Evolutionary conservation across 768 basidiomycete genomes (phyloP).

Genomic region (Russula griseocarnosa): DNA sequence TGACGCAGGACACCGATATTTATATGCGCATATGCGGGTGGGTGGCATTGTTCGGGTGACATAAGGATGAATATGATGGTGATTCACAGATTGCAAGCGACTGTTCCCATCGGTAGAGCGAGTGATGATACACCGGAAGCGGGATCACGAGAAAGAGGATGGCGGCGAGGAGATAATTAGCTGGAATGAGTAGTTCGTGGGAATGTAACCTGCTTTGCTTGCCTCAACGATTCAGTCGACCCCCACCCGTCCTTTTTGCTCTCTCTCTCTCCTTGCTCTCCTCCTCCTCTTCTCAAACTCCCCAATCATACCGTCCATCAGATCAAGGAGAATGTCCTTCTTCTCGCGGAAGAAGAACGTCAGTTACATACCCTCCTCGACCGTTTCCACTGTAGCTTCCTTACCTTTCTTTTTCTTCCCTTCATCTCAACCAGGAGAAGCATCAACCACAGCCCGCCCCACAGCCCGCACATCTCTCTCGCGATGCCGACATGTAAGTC

Average conservation of each 20-base stretch:
- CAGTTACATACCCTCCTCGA: conserved; percentile 29
- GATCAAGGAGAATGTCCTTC: conserved; percentile 85
- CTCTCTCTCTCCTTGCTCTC: conserved; percentile 9
- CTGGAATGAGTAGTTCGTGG: conserved; percentile 49
- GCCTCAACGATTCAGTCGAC: not conserved
- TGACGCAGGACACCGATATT: conserved; percentile 67
- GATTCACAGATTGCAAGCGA: conserved; percentile 54
- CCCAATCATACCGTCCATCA: conserved; percentile 61
- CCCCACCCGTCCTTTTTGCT: not conserved
- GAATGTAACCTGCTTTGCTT: not conserved
- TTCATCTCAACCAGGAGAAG: conserved; percentile 26
- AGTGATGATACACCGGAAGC: conserved; percentile 65
- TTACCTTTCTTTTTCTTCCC: conserved; percentile 9
- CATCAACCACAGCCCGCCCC: conserved; percentile 21
- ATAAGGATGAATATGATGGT: not conserved
- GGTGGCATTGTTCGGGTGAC: not conserved
- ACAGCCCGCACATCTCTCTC: conserved; percentile 23
- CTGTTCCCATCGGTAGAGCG: conserved; percentile 68
- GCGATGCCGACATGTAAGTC: conserved; percentile 23
- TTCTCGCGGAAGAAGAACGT: conserved; percentile 78
- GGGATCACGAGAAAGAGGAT: conserved; percentile 57
- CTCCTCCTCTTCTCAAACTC: not conserved
- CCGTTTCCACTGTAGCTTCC: conserved; percentile 11
- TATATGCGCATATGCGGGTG: conserved; percentile 66
- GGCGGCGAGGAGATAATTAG: conserved; percentile 57